These are phyloP conservation scores for Parmelia sp. DNA, from an alignment of 495 filamentous ascomycete species.

Conservation along the genomic window DNA sequence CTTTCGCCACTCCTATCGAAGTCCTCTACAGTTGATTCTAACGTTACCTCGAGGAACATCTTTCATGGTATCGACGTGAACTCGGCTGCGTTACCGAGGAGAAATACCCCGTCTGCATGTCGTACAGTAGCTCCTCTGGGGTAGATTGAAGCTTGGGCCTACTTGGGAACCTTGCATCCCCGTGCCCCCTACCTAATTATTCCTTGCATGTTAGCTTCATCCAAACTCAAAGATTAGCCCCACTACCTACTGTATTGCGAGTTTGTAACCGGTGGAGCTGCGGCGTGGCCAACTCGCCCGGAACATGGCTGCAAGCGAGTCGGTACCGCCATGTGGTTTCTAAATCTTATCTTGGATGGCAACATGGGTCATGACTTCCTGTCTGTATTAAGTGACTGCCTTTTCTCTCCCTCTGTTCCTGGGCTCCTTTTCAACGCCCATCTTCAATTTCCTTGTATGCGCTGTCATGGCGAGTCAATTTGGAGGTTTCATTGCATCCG, in stretches of 20 bases:
- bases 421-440: background rate
- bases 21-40: too few relatives aligned
- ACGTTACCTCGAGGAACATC: too few relatives aligned
- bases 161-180: background rate
- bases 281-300: background rate
- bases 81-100: too few relatives aligned
- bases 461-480: background rate
- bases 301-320: background rate
- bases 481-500: background rate
- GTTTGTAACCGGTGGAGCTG: slow-evolving; percentile 5
- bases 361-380: background rate
- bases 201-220: background rate
- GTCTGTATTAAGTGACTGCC: background rate
- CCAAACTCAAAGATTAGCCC: background rate
- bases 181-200: background rate
- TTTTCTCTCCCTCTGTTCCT: background rate
- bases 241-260: background rate
- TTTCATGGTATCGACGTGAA: too few relatives aligned
- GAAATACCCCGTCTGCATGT: too few relatives aligned
- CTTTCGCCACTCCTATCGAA: too few relatives aligned
- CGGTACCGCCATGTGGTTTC: background rate
- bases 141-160: background rate
- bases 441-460: background rate
- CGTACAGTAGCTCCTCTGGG: too few relatives aligned
- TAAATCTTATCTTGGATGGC: background rate